phyloP scores from a whole-genome alignment of 2,329 filamentous ascomycete species.

The Cytospora paraplurivora region DNA sequence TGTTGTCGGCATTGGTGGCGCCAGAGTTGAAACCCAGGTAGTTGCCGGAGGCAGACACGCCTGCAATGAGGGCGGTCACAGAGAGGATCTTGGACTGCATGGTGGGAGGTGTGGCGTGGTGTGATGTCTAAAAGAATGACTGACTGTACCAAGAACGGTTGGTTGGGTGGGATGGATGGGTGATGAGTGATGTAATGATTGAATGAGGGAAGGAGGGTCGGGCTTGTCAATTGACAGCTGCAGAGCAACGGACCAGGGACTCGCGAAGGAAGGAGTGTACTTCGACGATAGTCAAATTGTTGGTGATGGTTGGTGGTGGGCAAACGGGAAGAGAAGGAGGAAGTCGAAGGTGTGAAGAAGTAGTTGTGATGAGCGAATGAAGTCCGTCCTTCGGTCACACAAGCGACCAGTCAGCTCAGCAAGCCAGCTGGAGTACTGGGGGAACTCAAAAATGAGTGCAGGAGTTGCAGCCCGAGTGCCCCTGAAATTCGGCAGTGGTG shows the following conservation, averaged over 20 bases:
- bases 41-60: conserved; percentile 34
- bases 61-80: conserved; percentile 20
- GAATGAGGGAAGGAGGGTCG: background rate
- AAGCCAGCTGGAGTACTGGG: too few species aligned
- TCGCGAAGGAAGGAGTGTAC: conserved; percentile 22
- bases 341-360: background rate
- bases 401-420: background rate
- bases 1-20: conserved; percentile 60
- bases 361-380: background rate
- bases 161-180: too few species aligned
- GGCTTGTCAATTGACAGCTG: background rate
- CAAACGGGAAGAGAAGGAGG: background rate
- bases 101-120: conserved; percentile 7
- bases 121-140: conserved; percentile 9
- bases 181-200: conserved; percentile 5
- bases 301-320: conserved; percentile 1
- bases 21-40: conserved; percentile 75
- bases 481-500: conserved; percentile 1
- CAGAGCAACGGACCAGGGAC: conserved; percentile 3
- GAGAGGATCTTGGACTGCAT: conserved; percentile 23
- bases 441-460: too few species aligned
- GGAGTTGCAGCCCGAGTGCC: too few species aligned
- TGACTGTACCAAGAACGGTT: background rate
- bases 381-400: background rate
- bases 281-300: conserved; percentile 16